Evolutionary conservation across 345 rosid species (phyloP), one percentile per base, ranked within the genome.

Genomic region (Pugionium dolabratum): DNA sequence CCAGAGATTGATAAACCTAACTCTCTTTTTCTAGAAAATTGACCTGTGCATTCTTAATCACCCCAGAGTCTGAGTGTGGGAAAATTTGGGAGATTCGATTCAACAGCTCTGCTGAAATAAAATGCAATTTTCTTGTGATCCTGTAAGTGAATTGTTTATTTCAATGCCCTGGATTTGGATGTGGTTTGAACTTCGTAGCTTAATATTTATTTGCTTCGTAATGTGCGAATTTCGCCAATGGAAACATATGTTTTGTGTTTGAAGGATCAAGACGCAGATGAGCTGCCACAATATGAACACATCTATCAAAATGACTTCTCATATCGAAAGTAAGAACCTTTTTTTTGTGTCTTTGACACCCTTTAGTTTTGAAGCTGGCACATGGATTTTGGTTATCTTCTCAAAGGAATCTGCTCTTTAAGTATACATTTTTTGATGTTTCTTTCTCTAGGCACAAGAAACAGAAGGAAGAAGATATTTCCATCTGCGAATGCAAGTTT

Each of bases 381-480:
- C 18, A 18, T 0, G 18, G 18, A 0, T 18, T 18, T 18, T 18
- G 18, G 18, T 18, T 18, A 18, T 18, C 18, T 18, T 18, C 18
- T 18, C 18, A 18, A 18, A 18, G 0, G 18, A 18, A 18, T 18
- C 18, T 18, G 18, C 18, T 18, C 18, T 18, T 18, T 18, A 32
- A 61, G 34, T 56, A 36, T 0, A 42, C 54, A 0, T 55, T 40
- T 40, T 47, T 65, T 31, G 9, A 5, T 58, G 67, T 9, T 40
- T 58, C 26, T 64, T 90, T 0, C 18, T 18, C 18, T 18, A 18
- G 98, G 76, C 97, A 90, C 71, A 88, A 76, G 85, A 90, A 83
- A 76, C 96, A 90, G 79, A 86, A 84, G 79, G 97, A 94, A 62
- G 97, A 94, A 78, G 99, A 94, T 67, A 85, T 88, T 64, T 89